Base-by-base conservation (phyloP, 768 basidiomycete genomes). In the Hydnum rufescens region DNA sequence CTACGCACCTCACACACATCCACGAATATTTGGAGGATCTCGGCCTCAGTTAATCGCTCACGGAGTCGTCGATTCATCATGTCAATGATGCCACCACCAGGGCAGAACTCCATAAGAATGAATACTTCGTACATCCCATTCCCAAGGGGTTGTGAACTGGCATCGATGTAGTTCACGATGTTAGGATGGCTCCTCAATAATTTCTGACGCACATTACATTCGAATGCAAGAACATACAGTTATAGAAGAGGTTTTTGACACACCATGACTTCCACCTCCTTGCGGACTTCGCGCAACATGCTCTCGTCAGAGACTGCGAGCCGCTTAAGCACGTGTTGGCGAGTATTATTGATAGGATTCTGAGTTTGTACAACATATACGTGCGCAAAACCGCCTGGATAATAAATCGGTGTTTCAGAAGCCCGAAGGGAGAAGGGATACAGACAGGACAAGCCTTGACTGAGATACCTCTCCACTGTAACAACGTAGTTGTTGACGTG, bases 201-300 rank as follows among this genome's bases (percentile, higher is more conserved):
- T 67, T 88, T 78, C 89, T 93, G 55, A 60, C 47, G 59, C 25
- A 18, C 42, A 43, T 51, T 49, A 51, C 23, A 26, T 19, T 47
- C 39, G 49, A 29, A 6, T n/a, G n/a, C n/a, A 51, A 46, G 32
- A 25, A 48, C 43, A 31, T 42, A 53, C n/a, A 48, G 57, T 42
- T 32, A 49, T 6, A 23, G 26, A n/a, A n/a, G n/a, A n/a, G n/a
- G n/a, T 32, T n/a, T 16, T 16, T 48, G 23, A 58, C 64, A 32
- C 61, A 96, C 95, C 95, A 99, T 99, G 58, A 97, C 86, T 61
- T 97, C 90, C 43, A 99, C 95, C 66, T 99, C 95, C 67, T 83
- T 89, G 72, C 87, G 84, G 42, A 97, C 93, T 60, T 95, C 92
- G 8, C 78, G 75, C 53, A 97, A 76, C 74, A 92, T 86, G 32